phyloP scores from a whole-genome alignment of 2,329 filamentous ascomycete species.

The Fusarium euwallaceae region DNA sequence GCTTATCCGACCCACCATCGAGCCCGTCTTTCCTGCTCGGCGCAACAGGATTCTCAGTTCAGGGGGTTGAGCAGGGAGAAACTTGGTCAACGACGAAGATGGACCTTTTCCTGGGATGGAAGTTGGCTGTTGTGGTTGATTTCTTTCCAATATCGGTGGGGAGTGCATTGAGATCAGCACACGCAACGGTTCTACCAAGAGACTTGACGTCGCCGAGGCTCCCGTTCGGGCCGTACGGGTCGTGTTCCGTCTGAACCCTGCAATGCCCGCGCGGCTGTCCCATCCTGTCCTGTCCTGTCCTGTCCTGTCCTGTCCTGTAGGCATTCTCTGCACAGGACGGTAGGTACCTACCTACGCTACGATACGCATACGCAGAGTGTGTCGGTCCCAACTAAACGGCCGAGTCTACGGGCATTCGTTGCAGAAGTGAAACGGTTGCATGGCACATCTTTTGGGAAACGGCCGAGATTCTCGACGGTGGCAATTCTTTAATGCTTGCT shows the following conservation, averaged over 20 bases:
- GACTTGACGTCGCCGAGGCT: slow-evolving; percentile 1
- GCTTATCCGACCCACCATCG: slow-evolving; percentile 36
- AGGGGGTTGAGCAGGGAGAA: slow-evolving; percentile 14
- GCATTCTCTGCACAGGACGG: neutral
- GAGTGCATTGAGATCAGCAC: slow-evolving; percentile 23
- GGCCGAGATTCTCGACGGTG: slow-evolving; percentile 11
- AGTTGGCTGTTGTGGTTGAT: slow-evolving; percentile 1
- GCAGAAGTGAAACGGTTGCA: slow-evolving; percentile 10
- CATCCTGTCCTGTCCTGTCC: neutral
- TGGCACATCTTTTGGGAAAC: slow-evolving; percentile 7
- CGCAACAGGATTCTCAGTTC: slow-evolving; percentile 14
- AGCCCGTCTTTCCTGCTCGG: slow-evolving; percentile 10
- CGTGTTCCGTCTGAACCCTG: slow-evolving; percentile 32
- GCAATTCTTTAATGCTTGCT: slow-evolving; percentile 11
- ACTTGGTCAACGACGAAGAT: slow-evolving; percentile 1
- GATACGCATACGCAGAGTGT: neutral
- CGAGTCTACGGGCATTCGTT: slow-evolving; percentile 2
- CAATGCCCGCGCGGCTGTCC: neutral
- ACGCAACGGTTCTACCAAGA: slow-evolving; percentile 11
- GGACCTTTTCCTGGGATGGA: neutral
- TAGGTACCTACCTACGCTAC: slow-evolving; percentile 16
- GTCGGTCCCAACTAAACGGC: slow-evolving; percentile 1
- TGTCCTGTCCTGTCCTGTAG: neutral
- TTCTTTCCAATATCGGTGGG: slow-evolving; percentile 8
- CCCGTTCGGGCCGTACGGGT: slow-evolving; percentile 28